Evolutionary conservation across 2,329 filamentous ascomycete genomes (phyloP), one percentile per base, ranked within the genome.

Genomic region (Sclerotinia borealis): DNA sequence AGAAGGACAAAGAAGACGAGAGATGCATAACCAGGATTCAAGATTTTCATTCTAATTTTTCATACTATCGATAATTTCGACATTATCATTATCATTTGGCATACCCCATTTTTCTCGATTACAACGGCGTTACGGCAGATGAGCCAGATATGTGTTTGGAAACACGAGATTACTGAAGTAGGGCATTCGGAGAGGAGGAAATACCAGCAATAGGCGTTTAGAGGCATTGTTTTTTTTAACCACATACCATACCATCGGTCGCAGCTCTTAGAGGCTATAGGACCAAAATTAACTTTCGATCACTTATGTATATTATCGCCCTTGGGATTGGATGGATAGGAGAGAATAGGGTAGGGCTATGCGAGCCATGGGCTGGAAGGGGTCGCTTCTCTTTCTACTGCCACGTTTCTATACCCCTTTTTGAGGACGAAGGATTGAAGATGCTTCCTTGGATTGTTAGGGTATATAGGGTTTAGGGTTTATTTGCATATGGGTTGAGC

Each of bases 401-500:
- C 43, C 11, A 11, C 31, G 7, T 49, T 22, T 36, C 29, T 34
- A 50, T 50, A 34, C 29, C 48, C 48, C 13, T 22, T 22, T 34
- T 34, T 9, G 48, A 19, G 29, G 41, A 17, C 27, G 17, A 8
- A 31, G 31, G 31, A 34, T 56, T 45, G 37, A 45, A 36, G n/a
- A 58, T 7, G 27, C 19, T 31, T 45, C 39, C n/a, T 25, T 8
- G 52, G 52, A 22, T 56, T 43, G 27, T 34, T 49, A 34, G 31
- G 29, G 47, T 39, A 36, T 39, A 39, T 54, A 39, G 36, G 51
- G 51, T 13, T 37, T 22, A 17, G 9, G 9, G 4, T n/a, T 54
- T 39, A 9, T 36, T 58, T 45, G 54, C n/a, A 58, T 58, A 58
- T 58, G 54, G 54, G 54, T 58, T 58, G 39, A 58, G 54, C 39